Evolutionary conservation across 208 protist genomes (phyloP).

Genomic region (Crithidia acanthocephali): DNA sequence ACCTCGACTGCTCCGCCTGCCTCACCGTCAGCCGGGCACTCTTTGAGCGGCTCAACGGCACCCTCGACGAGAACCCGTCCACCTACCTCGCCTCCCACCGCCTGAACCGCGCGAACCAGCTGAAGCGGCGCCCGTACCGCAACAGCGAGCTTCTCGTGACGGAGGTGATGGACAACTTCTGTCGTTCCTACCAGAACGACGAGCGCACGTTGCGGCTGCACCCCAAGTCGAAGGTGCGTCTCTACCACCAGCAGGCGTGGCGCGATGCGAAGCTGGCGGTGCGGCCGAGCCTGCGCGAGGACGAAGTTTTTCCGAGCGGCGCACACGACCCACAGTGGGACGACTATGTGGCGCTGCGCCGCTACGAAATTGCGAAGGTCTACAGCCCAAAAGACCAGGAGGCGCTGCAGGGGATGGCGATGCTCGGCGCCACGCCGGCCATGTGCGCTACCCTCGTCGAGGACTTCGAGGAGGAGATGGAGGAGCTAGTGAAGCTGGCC

Average conservation of each 20-base stretch:
- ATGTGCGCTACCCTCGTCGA: conserved; percentile 65
- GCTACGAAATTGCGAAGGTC: conserved; percentile 34
- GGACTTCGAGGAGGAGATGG: conserved; percentile 72
- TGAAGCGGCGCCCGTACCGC: conserved; percentile 50
- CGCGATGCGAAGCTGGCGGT: conserved; percentile 17
- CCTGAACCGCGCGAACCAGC: conserved; percentile 42
- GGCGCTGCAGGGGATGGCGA: conserved; percentile 28
- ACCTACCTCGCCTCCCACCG: conserved; percentile 61
- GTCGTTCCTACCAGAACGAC: conserved; percentile 38
- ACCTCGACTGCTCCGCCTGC: conserved; percentile 85
- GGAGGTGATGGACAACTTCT: conserved; percentile 81
- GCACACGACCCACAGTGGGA: conserved; percentile 16
- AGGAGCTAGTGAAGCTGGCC: conserved; percentile 54
- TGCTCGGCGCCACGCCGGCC: conserved; percentile 25
- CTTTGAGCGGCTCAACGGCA: conserved; percentile 64
- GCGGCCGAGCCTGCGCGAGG: conserved; percentile 36
- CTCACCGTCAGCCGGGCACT: conserved; percentile 65
- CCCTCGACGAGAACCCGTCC: conserved; percentile 43
- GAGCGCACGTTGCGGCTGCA: conserved; percentile 65
- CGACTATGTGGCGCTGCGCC: conserved; percentile 5
- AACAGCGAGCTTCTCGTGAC: conserved; percentile 73
- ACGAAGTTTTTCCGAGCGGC: conserved; percentile 33
- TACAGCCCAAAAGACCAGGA: conserved; percentile 63
- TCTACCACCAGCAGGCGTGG: conserved; percentile 48
- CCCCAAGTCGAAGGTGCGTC: conserved; percentile 59